A percentile compares a stretch with the other conserved stretches of the same genome.
phyloP scores from a whole-genome alignment of 1,284 basidiomycete species.

The Gomphus sp. region DNA sequence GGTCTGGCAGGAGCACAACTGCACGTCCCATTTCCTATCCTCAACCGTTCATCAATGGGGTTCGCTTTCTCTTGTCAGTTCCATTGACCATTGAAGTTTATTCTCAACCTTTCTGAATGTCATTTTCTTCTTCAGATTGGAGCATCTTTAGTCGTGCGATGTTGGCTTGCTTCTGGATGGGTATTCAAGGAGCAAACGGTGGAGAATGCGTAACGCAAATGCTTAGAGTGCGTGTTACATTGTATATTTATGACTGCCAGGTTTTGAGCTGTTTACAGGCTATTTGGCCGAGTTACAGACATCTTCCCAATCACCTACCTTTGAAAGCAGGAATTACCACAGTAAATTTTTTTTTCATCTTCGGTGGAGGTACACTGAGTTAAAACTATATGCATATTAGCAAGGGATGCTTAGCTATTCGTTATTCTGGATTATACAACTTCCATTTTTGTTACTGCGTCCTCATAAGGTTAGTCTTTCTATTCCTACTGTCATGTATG shows the following conservation, averaged over 20 bases:
- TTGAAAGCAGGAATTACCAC: conserved; percentile 54
- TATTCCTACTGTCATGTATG: neutral
- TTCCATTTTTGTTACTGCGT: conserved; percentile 68
- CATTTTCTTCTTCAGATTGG: conserved; percentile 31
- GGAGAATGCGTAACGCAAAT: conserved; percentile 56
- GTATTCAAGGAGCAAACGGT: conserved; percentile 45
- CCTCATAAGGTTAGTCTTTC: conserved; percentile 43
- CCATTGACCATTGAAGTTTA: neutral
- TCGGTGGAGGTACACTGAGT: neutral
- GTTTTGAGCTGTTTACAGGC: conserved; percentile 37
- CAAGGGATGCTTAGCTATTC: conserved; percentile 66
- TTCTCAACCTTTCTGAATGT: neutral
- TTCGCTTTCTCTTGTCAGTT: conserved; percentile 57
- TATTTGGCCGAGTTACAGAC: conserved; percentile 65
- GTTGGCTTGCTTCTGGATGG: conserved; percentile 75
- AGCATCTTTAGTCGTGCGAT: conserved; percentile 65
- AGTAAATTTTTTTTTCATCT: conserved; percentile 19
- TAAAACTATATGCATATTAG: neutral
- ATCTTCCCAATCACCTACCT: conserved; percentile 55
- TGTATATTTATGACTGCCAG: neutral
- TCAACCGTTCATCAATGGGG: conserved; percentile 70
- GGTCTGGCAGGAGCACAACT: conserved; percentile 68
- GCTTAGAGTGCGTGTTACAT: neutral
- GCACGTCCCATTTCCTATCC: conserved; percentile 60
- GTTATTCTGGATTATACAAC: conserved; percentile 67